Conservation (phyloP, 2,329 filamentous ascomycete genomes). For the Alternaria viburni region DNA sequence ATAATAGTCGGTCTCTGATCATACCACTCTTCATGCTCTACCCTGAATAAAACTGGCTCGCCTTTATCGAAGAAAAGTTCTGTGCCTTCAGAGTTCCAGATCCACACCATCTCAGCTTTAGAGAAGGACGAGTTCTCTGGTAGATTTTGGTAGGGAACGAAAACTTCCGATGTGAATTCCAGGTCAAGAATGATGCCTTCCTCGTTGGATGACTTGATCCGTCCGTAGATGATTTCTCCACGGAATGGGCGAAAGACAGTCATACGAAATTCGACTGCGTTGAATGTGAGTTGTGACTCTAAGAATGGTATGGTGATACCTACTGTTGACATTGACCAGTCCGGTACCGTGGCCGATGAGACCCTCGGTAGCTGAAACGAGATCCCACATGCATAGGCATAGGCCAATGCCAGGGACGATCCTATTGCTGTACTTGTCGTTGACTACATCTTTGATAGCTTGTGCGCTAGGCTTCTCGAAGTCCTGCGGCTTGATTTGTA, state of each 20-base stretch:
- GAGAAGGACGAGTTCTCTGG: slow-evolving; percentile 66
- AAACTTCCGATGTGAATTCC: slow-evolving; percentile 94
- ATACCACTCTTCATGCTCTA: slow-evolving; percentile 88
- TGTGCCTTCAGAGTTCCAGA: slow-evolving; percentile 77
- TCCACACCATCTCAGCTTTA: slow-evolving; percentile 78
- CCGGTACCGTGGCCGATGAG: slow-evolving; percentile 92
- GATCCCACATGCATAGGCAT: slow-evolving; percentile 90
- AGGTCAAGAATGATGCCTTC: slow-evolving; percentile 79
- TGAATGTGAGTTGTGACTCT: not conserved
- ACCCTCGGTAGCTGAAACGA: slow-evolving; percentile 88
- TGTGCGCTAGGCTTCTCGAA: slow-evolving; percentile 82
- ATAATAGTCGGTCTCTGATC: slow-evolving; percentile 85
- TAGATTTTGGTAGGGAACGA: slow-evolving; percentile 63
- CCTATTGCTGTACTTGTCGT: slow-evolving; percentile 95
- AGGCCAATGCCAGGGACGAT: slow-evolving; percentile 96
- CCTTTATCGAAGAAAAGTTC: slow-evolving; percentile 87
- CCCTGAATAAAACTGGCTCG: slow-evolving; percentile 84
- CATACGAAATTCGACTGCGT: slow-evolving; percentile 84
- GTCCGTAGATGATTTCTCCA: slow-evolving; percentile 85
- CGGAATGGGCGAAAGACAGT: slow-evolving; percentile 96
- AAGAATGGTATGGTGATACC: not conserved
- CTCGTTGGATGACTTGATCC: slow-evolving; percentile 76
- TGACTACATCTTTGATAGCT: slow-evolving; percentile 95
- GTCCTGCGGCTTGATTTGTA: slow-evolving; percentile 88
- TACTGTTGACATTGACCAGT: slow-evolving; percentile 92